Percentiles rank a stretch among this genome's conserved stretches.
These are phyloP conservation scores for Pugionium cornutum DNA, from an alignment of 345 rosid genomes.

Conservation along the genomic window DNA sequence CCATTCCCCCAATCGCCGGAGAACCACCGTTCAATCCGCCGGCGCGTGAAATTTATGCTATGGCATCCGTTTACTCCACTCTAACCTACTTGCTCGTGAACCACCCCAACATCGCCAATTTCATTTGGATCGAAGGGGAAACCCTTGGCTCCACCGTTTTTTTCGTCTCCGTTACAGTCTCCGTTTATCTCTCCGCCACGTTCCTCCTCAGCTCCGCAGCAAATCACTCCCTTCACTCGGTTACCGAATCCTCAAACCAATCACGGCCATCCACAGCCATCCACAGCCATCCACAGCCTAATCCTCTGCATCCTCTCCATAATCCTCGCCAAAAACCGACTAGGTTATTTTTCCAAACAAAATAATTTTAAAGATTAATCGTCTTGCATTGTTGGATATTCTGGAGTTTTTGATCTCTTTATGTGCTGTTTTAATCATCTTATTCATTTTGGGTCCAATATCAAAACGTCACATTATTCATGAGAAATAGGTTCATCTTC, in stretches of 20 bases:
- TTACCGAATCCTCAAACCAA: slow-evolving; percentile 56
- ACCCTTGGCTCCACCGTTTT: slow-evolving; percentile 59
- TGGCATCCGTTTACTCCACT: slow-evolving; percentile 36
- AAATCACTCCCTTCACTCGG: slow-evolving; percentile 36
- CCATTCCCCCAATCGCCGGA: neutral
- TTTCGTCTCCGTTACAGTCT: slow-evolving; percentile 52
- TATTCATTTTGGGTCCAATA: neutral
- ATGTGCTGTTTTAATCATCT: neutral
- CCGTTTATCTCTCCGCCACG: slow-evolving; percentile 57
- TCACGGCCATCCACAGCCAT: slow-evolving; percentile 66
- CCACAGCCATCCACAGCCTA: slow-evolving; percentile 61
- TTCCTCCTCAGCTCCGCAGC: slow-evolving; percentile 43
- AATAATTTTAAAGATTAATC: neutral
- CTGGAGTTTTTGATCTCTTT: neutral
- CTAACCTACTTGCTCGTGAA: slow-evolving; percentile 57
- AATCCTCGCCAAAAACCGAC: slow-evolving; percentile 49
- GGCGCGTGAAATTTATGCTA: neutral
- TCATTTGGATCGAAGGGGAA: slow-evolving; percentile 57
- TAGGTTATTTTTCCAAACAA: no score
- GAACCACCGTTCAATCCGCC: neutral
- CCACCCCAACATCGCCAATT: slow-evolving; percentile 56
- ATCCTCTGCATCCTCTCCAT: slow-evolving; percentile 60
- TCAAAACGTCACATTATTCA: neutral
- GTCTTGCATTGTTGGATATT: slow-evolving; percentile 2
- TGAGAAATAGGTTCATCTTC: neutral